Evolutionary conservation across 495 filamentous ascomycete genomes (phyloP).

Genomic region (Lindgomyces ingoldianus): DNA sequence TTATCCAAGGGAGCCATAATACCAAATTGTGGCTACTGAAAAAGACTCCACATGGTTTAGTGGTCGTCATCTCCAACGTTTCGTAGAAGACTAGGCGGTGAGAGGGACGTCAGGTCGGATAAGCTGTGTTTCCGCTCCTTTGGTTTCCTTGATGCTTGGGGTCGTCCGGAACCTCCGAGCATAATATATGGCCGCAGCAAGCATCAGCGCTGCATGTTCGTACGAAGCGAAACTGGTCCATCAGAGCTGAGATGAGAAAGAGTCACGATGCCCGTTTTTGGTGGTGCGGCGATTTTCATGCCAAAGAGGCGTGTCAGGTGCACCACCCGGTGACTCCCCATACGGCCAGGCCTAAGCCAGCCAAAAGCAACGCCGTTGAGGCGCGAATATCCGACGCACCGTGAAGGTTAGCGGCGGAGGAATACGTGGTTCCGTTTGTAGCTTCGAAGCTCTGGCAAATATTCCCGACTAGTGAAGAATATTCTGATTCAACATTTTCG

Average conservation of each 20-base stretch:
- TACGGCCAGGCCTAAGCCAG: neutral
- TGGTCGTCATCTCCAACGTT: no score
- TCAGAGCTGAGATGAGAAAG: slow-evolving; percentile 8
- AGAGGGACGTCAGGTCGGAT: no score
- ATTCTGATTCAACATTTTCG: neutral
- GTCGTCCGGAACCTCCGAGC: no score
- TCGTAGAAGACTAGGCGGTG: no score
- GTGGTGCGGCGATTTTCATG: slow-evolving; percentile 13
- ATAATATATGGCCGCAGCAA: neutral
- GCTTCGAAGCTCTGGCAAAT: neutral
- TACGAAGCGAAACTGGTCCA: neutral
- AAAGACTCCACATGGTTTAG: no score
- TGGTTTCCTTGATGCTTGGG: no score
- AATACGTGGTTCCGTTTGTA: neutral
- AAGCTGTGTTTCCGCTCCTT: no score
- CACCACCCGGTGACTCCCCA: slow-evolving; percentile 15
- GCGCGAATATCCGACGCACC: slow-evolving; percentile 27
- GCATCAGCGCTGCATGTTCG: neutral
- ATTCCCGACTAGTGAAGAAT: neutral
- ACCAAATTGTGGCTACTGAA: no score
- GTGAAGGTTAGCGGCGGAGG: slow-evolving; percentile 3
- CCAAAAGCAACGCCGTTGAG: slow-evolving; percentile 12
- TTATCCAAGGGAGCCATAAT: no score
- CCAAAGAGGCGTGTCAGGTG: slow-evolving; percentile 9
- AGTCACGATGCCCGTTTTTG: slow-evolving; percentile 28